phyloP scores from a whole-genome alignment of 345 rosid species.

The Sonneratia caseolaris region DNA sequence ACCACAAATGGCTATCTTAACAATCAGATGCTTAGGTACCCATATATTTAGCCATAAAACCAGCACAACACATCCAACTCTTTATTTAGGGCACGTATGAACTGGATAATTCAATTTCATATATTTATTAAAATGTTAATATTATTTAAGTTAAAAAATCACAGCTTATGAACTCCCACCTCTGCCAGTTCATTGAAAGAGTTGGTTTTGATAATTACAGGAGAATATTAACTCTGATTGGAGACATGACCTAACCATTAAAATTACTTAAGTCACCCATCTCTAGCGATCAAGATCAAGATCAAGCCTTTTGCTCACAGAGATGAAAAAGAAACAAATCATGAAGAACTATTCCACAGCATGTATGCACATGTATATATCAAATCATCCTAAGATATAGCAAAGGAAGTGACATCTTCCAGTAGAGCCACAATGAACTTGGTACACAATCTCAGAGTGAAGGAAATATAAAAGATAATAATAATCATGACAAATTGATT shows the following conservation, averaged over 20 bases:
- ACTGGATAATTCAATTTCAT: neutral
- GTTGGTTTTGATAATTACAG: neutral
- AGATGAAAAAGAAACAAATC: neutral
- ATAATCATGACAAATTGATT: neutral
- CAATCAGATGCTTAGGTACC: neutral
- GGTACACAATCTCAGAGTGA: neutral
- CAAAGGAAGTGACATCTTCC: no score
- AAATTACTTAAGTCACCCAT: neutral
- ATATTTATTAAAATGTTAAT: neutral
- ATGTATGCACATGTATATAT: neutral
- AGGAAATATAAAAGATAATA: no score
- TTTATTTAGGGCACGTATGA: neutral
- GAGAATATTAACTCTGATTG: neutral
- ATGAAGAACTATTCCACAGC: neutral
- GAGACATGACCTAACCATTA: neutral
- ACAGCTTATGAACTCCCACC: neutral
- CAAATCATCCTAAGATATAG: neutral
- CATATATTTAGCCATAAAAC: neutral
- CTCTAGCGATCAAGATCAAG: neutral
- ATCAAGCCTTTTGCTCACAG: neutral
- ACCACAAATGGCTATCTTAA: neutral
- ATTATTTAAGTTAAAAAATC: neutral
- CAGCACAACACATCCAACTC: neutral
- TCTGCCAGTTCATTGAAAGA: neutral
- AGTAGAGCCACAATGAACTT: neutral